Evolutionary conservation across 768 basidiomycete genomes (phyloP).

Genomic region (Sporobolomyces pararoseus): DNA sequence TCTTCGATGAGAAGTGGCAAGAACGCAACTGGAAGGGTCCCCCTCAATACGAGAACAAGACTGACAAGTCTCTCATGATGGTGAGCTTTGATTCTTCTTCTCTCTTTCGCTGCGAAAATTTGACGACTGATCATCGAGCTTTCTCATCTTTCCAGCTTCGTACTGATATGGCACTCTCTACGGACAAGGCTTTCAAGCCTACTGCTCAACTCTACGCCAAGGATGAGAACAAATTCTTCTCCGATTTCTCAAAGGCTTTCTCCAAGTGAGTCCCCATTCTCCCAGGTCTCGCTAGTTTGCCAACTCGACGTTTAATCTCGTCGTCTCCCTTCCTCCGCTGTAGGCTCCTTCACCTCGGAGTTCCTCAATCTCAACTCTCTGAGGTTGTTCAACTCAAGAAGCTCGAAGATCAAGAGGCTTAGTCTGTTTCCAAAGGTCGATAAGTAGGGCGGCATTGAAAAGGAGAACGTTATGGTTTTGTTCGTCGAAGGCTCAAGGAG

Average conservation of each 20-base stretch:
- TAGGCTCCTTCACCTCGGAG: conserved; percentile 82
- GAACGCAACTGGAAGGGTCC: conserved; percentile 77
- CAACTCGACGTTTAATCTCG: not conserved
- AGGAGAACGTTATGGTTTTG: too few species aligned
- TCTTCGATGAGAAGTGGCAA: conserved; percentile 70
- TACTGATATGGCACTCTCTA: conserved; percentile 79
- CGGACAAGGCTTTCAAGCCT: conserved; percentile 91
- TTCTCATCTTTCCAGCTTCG: conserved; percentile 49
- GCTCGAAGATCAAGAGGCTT: conserved; percentile 34
- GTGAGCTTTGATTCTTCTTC: conserved; percentile 48
- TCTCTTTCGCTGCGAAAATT: not conserved
- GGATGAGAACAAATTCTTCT: conserved; percentile 81
- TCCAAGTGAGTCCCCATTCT: conserved; percentile 40
- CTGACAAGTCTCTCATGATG: conserved; percentile 87
- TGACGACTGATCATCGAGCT: too few species aligned
- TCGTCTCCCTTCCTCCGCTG: not conserved
- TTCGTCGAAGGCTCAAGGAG: too few species aligned
- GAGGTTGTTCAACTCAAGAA: conserved; percentile 37
- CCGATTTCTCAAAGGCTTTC: conserved; percentile 64
- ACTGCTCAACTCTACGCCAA: conserved; percentile 80
- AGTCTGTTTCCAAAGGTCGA: too few species aligned
- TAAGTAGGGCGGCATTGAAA: too few species aligned
- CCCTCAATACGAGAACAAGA: conserved; percentile 90
- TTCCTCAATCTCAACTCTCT: conserved; percentile 73
- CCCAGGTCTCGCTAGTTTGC: not conserved